phyloP scores from a whole-genome alignment of 1,284 basidiomycete genomes.

The Moesziomyces sp. region DNA sequence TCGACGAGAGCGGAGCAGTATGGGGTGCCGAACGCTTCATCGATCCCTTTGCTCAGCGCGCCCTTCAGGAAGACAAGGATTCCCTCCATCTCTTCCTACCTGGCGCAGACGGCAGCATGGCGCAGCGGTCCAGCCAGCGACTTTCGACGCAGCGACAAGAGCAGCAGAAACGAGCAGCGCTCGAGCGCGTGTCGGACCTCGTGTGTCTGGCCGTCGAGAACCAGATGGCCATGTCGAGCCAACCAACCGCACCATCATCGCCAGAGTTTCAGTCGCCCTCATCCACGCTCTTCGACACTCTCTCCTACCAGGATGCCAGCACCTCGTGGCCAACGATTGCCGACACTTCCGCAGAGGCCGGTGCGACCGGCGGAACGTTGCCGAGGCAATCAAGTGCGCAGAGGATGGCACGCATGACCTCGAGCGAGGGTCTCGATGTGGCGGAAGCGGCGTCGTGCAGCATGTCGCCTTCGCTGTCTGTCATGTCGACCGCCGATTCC shows the following conservation, averaged over 20 bases:
- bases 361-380: conserved; percentile 9
- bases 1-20: neutral
- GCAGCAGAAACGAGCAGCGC: conserved; percentile 24
- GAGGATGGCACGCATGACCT: neutral
- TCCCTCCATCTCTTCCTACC: neutral
- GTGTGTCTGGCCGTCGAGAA: conserved; percentile 29
- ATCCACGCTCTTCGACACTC: conserved; percentile 14
- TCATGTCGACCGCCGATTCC: conserved; percentile 11
- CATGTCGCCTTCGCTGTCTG: conserved; percentile 15
- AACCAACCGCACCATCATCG: conserved; percentile 10
- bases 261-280: conserved; percentile 15
- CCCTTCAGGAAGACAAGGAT: neutral
- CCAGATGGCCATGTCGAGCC: conserved; percentile 8
- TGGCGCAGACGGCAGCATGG: neutral
- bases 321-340: conserved; percentile 17
- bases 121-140: conserved; percentile 5
- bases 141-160: conserved; percentile 12
- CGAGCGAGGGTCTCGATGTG: neutral
- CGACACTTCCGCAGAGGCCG: conserved; percentile 1
- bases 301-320: conserved; percentile 24
- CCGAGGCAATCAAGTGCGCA: neutral
- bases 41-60: conserved; percentile 19
- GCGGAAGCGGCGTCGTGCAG: neutral
- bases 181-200: conserved; percentile 32
- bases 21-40: conserved; percentile 3